Percentiles rank a stretch among this genome's conserved stretches.
phyloP scores from a whole-genome alignment of 306 rosid species.

The Luffa aegyptiaca region DNA sequence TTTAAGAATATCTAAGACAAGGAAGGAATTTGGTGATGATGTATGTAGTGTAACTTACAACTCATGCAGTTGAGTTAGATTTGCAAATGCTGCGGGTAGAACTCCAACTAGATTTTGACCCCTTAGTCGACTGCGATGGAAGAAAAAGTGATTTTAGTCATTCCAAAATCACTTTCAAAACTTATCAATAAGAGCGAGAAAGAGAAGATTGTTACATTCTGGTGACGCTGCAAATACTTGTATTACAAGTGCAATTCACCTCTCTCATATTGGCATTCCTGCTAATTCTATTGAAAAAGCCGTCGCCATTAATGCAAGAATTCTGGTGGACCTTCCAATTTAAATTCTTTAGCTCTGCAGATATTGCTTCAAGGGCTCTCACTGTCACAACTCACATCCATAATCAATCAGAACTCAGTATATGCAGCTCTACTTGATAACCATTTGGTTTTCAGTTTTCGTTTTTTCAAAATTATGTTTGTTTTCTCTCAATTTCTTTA shows the following conservation, averaged over 20 bases:
- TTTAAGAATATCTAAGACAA: no score
- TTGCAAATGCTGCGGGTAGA: slow-evolving; percentile 49
- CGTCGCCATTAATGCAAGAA: slow-evolving; percentile 22
- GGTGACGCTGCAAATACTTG: slow-evolving; percentile 40
- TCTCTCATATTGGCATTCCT: background rate
- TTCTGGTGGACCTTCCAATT: slow-evolving; percentile 31
- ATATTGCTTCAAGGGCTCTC: slow-evolving; percentile 35
- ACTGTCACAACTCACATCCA: slow-evolving; percentile 10
- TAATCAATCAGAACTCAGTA: no score
- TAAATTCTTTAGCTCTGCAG: slow-evolving; percentile 23
- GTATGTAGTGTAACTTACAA: slow-evolving; percentile 27
- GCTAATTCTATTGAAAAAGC: background rate
- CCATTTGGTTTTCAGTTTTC: no score
- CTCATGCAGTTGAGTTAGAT: slow-evolving; percentile 30
- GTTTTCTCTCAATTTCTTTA: no score
- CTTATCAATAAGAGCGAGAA: background rate
- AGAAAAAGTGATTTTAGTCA: background rate
- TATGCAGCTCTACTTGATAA: no score
- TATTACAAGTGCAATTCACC: slow-evolving; percentile 37
- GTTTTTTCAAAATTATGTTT: no score
- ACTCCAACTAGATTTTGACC: slow-evolving; percentile 38
- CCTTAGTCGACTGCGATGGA: slow-evolving; percentile 26
- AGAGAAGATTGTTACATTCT: slow-evolving; percentile 24
- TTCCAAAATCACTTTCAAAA: no score
- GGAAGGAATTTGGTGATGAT: no score